Evolutionary conservation across 176 grass and related monocot genomes (phyloP), one percentile per base, ranked within the genome.

Genomic region (Pharus latifolius): DNA sequence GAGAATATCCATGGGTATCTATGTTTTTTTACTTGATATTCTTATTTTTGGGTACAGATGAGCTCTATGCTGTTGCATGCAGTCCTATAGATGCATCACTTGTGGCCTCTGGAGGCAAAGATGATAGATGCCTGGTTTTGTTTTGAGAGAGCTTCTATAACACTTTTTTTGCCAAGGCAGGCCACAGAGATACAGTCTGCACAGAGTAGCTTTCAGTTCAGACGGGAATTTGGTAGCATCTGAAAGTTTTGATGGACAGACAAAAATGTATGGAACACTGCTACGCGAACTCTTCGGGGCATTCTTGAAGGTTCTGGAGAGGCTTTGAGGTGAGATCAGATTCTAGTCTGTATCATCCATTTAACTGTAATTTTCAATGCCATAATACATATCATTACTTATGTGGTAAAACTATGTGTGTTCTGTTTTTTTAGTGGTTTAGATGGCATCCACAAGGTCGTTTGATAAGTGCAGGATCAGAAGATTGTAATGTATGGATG

Each of bases 391-490:
- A n/a, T n/a, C n/a, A n/a, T n/a, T n/a, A n/a, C n/a, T n/a, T n/a
- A n/a, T n/a, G n/a, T 38, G 2, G 17, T 23, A 15, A 70, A 27
- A 53, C 32, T 72, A 4, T 30, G 17, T 14, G 5, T 60, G n/a
- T 70, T 78, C n/a, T 52, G 1, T 38, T 46, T 75, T 73, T 72
- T 65, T 56, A 98, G 95, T 99, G 95, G 95, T 67, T 99, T 49
- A 99, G 70, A 88, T 99, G 95, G 90, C 90, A 99, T 65, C 84
- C 95, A 49, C 74, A 77, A 1, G 95, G 95, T 27, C 84, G 91
- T 47, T 65, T 94, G 79, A 49, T 99, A 78, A 83, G 93, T 52
- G 90, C 87, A 32, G 95, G 95, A 22, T 99, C 95, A 50, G 87
- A 86, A 85, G 95, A 99, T 57, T 74, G 72, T 53, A 99, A 79